Base-by-base conservation (phyloP, 768 basidiomycete species). In the Hypholoma sublateritium region DNA sequence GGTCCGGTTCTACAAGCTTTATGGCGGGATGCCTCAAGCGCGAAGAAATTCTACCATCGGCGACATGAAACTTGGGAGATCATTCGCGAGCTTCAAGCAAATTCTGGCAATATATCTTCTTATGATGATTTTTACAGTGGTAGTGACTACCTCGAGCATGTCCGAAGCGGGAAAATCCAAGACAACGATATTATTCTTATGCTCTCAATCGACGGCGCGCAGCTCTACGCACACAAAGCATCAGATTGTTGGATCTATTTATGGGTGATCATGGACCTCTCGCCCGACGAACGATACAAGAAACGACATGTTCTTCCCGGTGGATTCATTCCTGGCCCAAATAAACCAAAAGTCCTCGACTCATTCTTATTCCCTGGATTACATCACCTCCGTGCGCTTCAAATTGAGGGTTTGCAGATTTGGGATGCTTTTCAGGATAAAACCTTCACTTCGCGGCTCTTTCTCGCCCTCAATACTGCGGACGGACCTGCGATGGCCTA, bases 171-270 rank as follows among this genome's bases (percentile, higher is more conserved):
- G 7, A 50, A 57, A 16, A 72, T 79, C 41, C 50, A 44, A 7
- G 43, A 58, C 7, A 60, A 73, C 8, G 71, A 78, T 50, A 70
- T 69, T 0, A 46, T 77, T 3, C 56, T 79, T 1, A 56, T 69
- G 43, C 55, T 74, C 14, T 74, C 74, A 0, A 59, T 73, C 2
- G 74, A 78, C 57, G 71, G 78, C 14, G 72, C 73, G 0, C 77
- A 79, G 57, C 69, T 80, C 0, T 78, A 74, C 56, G 58, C 52
- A 7, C 65, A 67, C 57, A 74, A 76, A 17, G 6, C 39, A 41
- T 41, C 39, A 1, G 39, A 41, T 13, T 41, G 39, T 13, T 41
- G 39, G 39, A 74, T 78, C 5, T 68, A 57, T 24, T 70, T 78
- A 5, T 78, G 77, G 75, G 58, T 77, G 9, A 59, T 78, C 13